Conservation (phyloP, 2,329 filamentous ascomycete genomes). For the Xylaria sp. region DNA sequence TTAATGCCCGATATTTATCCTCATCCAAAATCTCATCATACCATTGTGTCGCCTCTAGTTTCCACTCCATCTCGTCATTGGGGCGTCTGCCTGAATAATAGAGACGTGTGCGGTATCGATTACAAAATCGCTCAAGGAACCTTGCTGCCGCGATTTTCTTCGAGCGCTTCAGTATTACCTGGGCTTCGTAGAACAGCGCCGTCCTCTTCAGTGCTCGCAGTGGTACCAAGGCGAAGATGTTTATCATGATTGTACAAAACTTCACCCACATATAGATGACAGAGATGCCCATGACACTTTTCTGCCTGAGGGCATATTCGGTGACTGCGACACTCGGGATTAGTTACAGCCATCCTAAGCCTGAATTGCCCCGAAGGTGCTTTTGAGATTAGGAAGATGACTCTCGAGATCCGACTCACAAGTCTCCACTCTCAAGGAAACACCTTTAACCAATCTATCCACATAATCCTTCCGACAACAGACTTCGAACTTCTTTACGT, state of each 20-base stretch:
- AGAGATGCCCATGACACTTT: not conserved
- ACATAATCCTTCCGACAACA: too few species aligned
- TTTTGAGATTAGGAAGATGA: not conserved
- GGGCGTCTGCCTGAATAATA: not conserved
- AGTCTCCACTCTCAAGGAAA: too few species aligned
- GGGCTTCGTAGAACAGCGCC: not conserved
- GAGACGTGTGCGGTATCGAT: not conserved
- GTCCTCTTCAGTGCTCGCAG: not conserved
- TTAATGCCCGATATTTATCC: too few species aligned
- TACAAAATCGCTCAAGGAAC: not conserved
- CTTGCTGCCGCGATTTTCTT: accelerated
- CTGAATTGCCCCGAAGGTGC: not conserved
- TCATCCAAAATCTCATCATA: too few species aligned
- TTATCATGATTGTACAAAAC: not conserved
- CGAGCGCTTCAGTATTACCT: not conserved
- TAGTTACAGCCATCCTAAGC: not conserved
- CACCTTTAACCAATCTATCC: too few species aligned
- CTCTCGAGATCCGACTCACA: not conserved
- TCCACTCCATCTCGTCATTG: not conserved
- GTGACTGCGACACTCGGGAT: not conserved
- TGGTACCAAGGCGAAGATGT: not conserved
- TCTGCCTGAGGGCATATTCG: not conserved
- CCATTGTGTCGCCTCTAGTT: not conserved
- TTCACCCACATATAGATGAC: conserved; percentile 4
- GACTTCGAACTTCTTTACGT: too few species aligned